Evolutionary conservation across 108 stramenopile species (phyloP).

Genomic region (Fistulifera solaris): DNA sequence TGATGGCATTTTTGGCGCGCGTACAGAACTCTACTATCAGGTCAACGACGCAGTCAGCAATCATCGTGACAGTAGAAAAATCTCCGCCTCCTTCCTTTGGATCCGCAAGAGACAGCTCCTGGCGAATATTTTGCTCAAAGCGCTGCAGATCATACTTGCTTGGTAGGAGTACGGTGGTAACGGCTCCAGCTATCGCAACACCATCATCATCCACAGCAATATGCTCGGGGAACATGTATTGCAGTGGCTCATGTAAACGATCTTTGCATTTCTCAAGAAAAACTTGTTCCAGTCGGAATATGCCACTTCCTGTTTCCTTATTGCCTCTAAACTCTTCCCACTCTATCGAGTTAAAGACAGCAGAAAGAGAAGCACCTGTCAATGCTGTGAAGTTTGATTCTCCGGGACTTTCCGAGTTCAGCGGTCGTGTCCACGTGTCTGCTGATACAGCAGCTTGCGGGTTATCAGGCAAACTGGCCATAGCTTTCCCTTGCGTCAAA

Average conservation of each 20-base stretch:
- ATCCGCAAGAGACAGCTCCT: constrained; percentile 74
- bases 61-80: constrained; percentile 53
- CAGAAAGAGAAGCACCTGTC: constrained; percentile 30
- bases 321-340: constrained; percentile 59
- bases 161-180: constrained; percentile 34
- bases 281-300: constrained; percentile 53
- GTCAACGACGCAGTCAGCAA: constrained; percentile 56
- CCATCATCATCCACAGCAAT: constrained; percentile 68
- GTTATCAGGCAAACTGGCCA: constrained; percentile 4
- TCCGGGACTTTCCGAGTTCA: background rate
- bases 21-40: constrained; percentile 67
- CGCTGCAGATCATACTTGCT: constrained; percentile 75
- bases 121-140: constrained; percentile 63
- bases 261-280: constrained; percentile 58
- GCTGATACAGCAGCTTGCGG: constrained; percentile 24
- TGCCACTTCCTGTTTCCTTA: constrained; percentile 25
- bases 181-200: constrained; percentile 38
- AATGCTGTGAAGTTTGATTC: constrained; percentile 1
- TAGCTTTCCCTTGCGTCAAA: constrained; percentile 14
- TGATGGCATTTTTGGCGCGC: constrained; percentile 55
- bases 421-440: constrained; percentile 39
- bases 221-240: constrained; percentile 77
- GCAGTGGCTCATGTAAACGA: constrained; percentile 60
- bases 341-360: constrained; percentile 60
- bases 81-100: constrained; percentile 82